A percentile compares a stretch with the other conserved stretches of the same genome.
Conservation (phyloP, 202 grass and related monocot genomes). For the Schoenoplectus tabernaemontani region DNA sequence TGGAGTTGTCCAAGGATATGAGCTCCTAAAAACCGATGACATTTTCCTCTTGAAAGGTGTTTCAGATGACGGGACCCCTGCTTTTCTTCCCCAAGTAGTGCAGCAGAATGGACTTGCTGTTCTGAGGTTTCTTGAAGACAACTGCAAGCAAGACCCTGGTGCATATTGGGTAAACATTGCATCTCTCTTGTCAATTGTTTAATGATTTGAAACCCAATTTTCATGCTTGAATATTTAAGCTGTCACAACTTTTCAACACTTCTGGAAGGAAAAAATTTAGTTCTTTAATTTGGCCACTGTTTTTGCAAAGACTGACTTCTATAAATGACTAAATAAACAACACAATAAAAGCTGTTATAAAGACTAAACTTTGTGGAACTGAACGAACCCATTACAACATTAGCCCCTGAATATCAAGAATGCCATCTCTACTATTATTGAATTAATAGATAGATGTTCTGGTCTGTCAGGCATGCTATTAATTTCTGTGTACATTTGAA, state of each 20-base stretch:
- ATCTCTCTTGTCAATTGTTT: background rate
- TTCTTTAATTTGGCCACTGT: background rate
- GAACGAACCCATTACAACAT: background rate
- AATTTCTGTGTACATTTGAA: background rate
- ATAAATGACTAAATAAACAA: background rate
- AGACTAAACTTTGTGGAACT: background rate
- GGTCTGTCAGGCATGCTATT: background rate
- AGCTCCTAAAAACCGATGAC: constrained; percentile 94
- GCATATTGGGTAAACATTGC: constrained; percentile 84
- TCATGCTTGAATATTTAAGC: background rate
- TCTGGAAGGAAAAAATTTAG: background rate
- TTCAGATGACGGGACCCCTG: constrained; percentile 82
- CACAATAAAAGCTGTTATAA: background rate
- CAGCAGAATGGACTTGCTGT: constrained; percentile 98
- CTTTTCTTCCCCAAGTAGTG: constrained; percentile 91
- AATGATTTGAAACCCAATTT: background rate
- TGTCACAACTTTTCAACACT: background rate
- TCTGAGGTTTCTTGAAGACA: constrained; percentile 84
- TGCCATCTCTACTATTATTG: background rate
- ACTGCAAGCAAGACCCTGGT: constrained; percentile 96
- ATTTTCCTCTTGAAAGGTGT: constrained; percentile 91
- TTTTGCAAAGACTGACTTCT: background rate
- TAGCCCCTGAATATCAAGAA: background rate
- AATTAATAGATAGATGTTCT: background rate
- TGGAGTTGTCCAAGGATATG: constrained; percentile 96